Percentiles rank a stretch among this genome's conserved stretches.
phyloP scores from a whole-genome alignment of 139 green algal genomes.

The Micractinium sp. region DNA sequence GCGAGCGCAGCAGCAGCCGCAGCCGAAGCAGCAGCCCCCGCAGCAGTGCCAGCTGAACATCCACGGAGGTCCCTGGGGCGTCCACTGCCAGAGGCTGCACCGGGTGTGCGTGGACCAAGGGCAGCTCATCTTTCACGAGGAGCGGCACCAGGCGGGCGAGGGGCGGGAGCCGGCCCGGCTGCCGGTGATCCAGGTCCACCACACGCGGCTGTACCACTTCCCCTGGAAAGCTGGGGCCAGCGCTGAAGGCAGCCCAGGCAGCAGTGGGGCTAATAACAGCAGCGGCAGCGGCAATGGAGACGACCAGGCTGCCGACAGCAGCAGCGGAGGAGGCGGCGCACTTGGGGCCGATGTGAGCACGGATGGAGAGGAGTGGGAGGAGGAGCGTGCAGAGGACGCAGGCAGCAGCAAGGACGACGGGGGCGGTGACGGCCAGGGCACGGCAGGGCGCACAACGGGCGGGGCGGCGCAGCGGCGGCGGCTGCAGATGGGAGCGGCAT shows the following conservation, averaged over 20 bases:
- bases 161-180: background rate
- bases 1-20: background rate
- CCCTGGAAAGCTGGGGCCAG: background rate
- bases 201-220: background rate
- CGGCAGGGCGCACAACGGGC: background rate
- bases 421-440: too few species aligned
- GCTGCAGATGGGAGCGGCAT: background rate
- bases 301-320: background rate
- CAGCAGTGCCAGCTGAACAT: background rate
- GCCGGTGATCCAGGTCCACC: background rate
- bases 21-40: background rate
- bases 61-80: background rate
- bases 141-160: background rate
- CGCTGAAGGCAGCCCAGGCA: background rate
- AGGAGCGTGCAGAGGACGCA: background rate
- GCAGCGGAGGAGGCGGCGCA: background rate
- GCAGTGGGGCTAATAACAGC: background rate
- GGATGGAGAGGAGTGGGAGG: background rate
- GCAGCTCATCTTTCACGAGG: constrained; percentile 4
- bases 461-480: background rate
- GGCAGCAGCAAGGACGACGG: too few species aligned
- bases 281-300: background rate
- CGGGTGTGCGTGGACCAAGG: background rate
- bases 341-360: background rate
- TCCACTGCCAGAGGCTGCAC: background rate